phyloP scores from a whole-genome alignment of 495 filamentous ascomycete species.

The Lasiosphaeriaceae sp. region DNA sequence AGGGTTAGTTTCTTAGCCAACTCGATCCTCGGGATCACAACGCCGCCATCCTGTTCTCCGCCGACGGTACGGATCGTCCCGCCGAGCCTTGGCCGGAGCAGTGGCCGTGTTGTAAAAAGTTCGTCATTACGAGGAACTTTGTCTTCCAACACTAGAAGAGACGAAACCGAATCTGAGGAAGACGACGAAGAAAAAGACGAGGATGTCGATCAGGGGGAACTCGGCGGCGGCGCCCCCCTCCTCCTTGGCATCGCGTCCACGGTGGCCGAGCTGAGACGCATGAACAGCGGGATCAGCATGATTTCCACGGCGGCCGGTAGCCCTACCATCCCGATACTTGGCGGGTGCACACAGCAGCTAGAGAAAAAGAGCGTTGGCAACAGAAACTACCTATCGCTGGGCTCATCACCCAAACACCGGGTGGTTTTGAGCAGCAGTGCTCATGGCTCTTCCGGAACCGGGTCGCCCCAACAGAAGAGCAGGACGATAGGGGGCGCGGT shows the following conservation, averaged over 20 bases:
- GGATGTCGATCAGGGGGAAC: background rate
- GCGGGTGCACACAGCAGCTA: background rate
- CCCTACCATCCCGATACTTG: background rate
- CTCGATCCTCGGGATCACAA: background rate
- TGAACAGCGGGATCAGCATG: slow-evolving; percentile 22
- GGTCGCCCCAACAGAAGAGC: background rate
- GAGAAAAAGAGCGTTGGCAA: slow-evolving; percentile 2
- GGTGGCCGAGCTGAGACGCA: slow-evolving; percentile 22
- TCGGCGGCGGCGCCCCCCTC: background rate
- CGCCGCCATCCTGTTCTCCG: background rate
- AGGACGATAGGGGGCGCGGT: background rate
- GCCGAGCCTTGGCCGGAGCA: background rate
- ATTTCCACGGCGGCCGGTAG: background rate
- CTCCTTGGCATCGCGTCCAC: slow-evolving; percentile 4
- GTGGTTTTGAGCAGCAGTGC: background rate
- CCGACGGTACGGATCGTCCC: background rate
- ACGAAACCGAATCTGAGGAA: background rate
- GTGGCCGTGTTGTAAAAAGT: background rate
- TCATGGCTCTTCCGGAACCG: background rate
- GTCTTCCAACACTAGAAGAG: background rate
- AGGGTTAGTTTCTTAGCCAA: slow-evolving; percentile 8
- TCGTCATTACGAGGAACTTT: background rate
- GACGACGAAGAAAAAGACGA: background rate
- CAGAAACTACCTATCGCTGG: slow-evolving; percentile 8
- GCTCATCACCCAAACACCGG: slow-evolving; percentile 3